Conservation (phyloP, 2,329 filamentous ascomycete species). For the Ophiostoma triangulosporum region DNA sequence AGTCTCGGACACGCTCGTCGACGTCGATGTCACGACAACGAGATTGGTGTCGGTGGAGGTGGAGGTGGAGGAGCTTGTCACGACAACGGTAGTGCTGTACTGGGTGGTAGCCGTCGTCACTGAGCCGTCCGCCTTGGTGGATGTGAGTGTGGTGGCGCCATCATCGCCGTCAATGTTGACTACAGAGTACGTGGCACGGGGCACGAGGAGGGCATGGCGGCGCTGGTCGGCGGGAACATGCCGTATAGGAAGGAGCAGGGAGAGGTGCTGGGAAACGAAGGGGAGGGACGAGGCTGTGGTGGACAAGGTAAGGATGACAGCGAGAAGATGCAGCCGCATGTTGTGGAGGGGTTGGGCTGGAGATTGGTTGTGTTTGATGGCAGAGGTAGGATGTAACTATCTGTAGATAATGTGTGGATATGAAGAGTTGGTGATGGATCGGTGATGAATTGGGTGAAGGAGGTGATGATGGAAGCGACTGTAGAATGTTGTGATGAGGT, state of each 20-base stretch:
- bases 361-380: not conserved
- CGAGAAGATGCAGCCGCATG: conserved; percentile 14
- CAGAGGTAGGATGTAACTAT: not conserved
- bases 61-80: conserved; percentile 15
- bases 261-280: conserved; percentile 12
- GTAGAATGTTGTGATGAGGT: not conserved
- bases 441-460: not conserved
- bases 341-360: not conserved
- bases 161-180: conserved; percentile 23
- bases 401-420: not conserved
- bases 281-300: conserved; percentile 13
- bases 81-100: not conserved
- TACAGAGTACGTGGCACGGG: conserved; percentile 25
- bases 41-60: conserved; percentile 18
- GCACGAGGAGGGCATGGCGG: conserved; percentile 13
- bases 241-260: not conserved
- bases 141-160: not conserved
- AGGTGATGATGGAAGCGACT: not conserved
- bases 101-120: not conserved
- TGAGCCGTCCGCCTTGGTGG: not conserved
- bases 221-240: conserved; percentile 1
- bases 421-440: not conserved
- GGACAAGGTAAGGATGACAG: conserved; percentile 8
- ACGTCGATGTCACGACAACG: conserved; percentile 5
- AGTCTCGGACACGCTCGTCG: conserved; percentile 1